Conservation (phyloP, 2,329 filamentous ascomycete species). For the Fusarium piperis region DNA sequence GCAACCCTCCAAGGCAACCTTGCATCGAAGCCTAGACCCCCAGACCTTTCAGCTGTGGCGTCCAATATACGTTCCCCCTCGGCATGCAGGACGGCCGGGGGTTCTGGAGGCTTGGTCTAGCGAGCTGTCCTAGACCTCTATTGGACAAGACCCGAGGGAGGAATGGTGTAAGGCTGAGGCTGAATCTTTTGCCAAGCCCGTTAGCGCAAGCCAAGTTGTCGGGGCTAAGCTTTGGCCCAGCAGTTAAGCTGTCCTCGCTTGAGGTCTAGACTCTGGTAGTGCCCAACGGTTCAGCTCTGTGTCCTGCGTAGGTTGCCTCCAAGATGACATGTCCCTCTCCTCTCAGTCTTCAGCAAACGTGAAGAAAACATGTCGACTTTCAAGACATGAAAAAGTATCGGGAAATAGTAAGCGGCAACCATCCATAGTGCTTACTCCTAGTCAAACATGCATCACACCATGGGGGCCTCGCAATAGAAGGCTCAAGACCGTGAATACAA, state of each 20-base stretch:
- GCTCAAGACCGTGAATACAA: neutral
- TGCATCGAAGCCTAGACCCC: neutral
- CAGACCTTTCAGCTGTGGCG: neutral
- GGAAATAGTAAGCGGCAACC: neutral
- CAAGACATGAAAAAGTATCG: neutral
- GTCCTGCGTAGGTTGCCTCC: no score
- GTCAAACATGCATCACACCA: neutral
- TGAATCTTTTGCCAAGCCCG: neutral
- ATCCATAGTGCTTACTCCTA: neutral
- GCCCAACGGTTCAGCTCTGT: neutral
- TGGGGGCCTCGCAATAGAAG: neutral
- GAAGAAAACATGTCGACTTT: neutral
- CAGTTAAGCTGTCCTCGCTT: neutral
- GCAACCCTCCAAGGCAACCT: neutral
- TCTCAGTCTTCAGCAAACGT: neutral
- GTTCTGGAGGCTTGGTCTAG: neutral
- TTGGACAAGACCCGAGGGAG: neutral
- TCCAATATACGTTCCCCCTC: neutral
- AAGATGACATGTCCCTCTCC: neutral
- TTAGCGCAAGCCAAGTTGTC: neutral
- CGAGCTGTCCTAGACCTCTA: neutral
- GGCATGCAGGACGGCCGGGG: neutral
- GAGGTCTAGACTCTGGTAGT: neutral
- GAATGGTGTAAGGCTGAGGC: neutral
- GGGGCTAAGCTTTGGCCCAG: neutral